Percentiles rank a stretch among this genome's conserved stretches.
Evolutionary conservation across 306 rosid species (phyloP).

Genomic region (Casuarina cunninghamiana): DNA sequence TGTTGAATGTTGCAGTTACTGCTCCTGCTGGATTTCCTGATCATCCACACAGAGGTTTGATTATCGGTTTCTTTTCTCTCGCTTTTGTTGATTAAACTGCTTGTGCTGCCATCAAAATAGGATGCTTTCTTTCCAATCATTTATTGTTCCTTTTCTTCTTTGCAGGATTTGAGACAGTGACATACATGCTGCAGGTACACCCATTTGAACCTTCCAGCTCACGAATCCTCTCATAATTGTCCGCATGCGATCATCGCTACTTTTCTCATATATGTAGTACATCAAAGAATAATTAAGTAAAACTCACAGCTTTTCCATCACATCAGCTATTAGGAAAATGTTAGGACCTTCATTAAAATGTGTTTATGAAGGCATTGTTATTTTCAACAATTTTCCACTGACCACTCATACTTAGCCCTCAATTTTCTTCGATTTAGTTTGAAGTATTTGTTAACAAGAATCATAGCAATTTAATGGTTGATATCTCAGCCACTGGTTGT

Average conservation of each 20-base stretch:
- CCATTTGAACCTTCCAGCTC: constrained; percentile 1
- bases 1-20: constrained; percentile 54
- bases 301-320: background rate
- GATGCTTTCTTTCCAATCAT: constrained; percentile 26
- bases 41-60: constrained; percentile 95
- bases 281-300: background rate
- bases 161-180: constrained; percentile 95
- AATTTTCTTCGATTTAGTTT: too few relatives aligned
- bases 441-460: too few relatives aligned
- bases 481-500: background rate
- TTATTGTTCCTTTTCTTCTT: constrained; percentile 26
- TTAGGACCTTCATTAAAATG: too few relatives aligned
- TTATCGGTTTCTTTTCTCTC: background rate
- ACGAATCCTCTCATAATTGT: background rate
- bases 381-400: too few relatives aligned
- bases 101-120: background rate
- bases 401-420: too few relatives aligned
- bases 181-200: constrained; percentile 95
- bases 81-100: background rate
- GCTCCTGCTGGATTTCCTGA: constrained; percentile 99
- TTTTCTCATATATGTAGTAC: background rate
- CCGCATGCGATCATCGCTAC: constrained; percentile 2
- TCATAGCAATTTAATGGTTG: too few relatives aligned
- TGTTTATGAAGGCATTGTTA: too few relatives aligned
- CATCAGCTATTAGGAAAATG: too few relatives aligned